Evolutionary conservation across 2,329 filamentous ascomycete species (phyloP), one percentile per base, ranked within the genome.

Genomic region (Pseudopyrenochaeta lycopersici): DNA sequence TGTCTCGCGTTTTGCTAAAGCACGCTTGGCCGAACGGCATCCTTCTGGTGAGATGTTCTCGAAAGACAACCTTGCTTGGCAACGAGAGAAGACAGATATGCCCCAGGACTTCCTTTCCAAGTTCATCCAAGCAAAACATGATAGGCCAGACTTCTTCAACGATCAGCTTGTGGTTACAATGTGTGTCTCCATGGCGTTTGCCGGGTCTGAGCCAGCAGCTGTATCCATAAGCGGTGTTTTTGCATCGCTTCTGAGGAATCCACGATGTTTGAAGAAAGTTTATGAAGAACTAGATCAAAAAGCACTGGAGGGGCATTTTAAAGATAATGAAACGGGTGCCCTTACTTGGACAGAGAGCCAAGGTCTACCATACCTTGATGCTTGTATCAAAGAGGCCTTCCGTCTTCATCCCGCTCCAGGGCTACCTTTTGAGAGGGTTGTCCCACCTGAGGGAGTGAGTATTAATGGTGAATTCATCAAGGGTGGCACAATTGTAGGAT

Each of bases 331-430:
- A 27, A 45, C 23, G 15, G 42, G 42, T 45, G 27, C 42, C 4
- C 4, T 45, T 17, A 45, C 27, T 10, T 45, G 42, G 42, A 7
- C 6, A 9, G 42, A 31, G 17, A 32, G 27, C 42, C 27, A 45
- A 17, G 29, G 15, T 4, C 42, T 47, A n/a, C 44, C 23, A 10
- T 64, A 67, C 33, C 61, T 67, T 1, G 50, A 67, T 36, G 64
- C 64, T 7, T 42, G 29, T 44, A 58, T 66, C 11, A 41, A 58
- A n/a, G 64, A 67, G 41, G 58, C 40, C 5, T 30, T 63, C 1
- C 47, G 64, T 3, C 12, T 64, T 3, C 52, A 63, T 36, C 64
- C 64, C 7, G 51, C 60, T 1, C 38, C 60, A 9, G 56, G 58
- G 5, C 27, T 60, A 35, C 42, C 36, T 18, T 44, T 62, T 9